Percentiles rank a stretch among this genome's conserved stretches.
These are phyloP conservation scores for Spergularia marina DNA, from an alignment of 148 eudicot species.

Conservation along the genomic window DNA sequence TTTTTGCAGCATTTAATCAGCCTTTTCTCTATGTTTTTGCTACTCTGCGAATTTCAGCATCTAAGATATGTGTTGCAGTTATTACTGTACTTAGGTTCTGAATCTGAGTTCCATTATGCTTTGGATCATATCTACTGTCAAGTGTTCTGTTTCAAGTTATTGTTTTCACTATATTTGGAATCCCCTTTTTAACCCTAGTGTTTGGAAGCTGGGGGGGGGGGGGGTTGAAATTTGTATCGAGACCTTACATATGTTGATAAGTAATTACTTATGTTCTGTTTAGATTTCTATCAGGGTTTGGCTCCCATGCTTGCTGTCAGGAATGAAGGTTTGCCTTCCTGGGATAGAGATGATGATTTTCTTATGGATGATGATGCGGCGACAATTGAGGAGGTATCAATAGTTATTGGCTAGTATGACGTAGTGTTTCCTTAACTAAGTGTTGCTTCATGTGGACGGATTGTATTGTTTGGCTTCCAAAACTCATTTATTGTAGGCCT, in stretches of 20 bases:
- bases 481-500: no score
- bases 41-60: background rate
- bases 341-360: slow-evolving; percentile 30
- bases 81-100: background rate
- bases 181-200: background rate
- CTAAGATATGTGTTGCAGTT: background rate
- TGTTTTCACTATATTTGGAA: background rate
- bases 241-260: background rate
- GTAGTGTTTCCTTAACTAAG: background rate
- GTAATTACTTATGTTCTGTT: slow-evolving; percentile 1
- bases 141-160: no score
- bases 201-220: background rate
- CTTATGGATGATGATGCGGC: slow-evolving; percentile 28
- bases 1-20: background rate
- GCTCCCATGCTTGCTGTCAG: slow-evolving; percentile 39
- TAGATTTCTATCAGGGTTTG: slow-evolving; percentile 34
- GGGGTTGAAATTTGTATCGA: background rate
- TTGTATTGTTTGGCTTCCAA: no score
- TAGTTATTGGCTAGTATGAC: background rate
- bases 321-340: slow-evolving; percentile 30
- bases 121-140: background rate
- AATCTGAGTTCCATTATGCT: background rate
- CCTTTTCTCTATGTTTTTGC: background rate
- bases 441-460: background rate
- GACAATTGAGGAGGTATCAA: slow-evolving; percentile 30